phyloP scores from a whole-genome alignment of 176 grass and related monocot species.

The Dendrocalamus sinicus region DNA sequence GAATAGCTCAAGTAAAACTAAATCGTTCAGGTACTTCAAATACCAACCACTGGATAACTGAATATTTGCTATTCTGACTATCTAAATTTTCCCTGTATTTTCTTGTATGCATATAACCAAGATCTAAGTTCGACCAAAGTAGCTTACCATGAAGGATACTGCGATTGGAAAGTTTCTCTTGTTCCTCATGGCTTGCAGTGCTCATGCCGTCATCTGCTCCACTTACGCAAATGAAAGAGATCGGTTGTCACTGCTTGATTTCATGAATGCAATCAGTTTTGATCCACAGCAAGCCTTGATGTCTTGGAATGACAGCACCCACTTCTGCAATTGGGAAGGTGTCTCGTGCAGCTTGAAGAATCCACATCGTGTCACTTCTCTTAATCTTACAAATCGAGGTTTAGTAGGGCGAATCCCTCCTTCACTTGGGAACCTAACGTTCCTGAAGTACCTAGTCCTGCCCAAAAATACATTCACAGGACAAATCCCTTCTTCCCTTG shows the following conservation, averaged over 20 bases:
- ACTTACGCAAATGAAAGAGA: background rate
- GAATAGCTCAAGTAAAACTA: no score
- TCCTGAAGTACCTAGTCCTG: background rate
- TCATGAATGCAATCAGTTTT: conserved; percentile 25
- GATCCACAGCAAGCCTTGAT: conserved; percentile 34
- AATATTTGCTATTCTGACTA: no score
- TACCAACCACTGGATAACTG: no score
- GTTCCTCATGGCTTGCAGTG: background rate
- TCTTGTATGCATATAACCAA: background rate
- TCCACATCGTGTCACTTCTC: background rate
- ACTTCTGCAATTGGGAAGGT: conserved; percentile 51
- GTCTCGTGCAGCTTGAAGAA: background rate
- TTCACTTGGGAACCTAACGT: conserved; percentile 40
- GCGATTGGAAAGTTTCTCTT: background rate
- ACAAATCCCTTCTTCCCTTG: conserved; percentile 19
- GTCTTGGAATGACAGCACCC: conserved; percentile 52
- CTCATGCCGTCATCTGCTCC: background rate
- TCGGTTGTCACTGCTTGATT: conserved; percentile 25
- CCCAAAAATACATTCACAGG: background rate
- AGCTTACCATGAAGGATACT: background rate
- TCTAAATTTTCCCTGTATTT: background rate
- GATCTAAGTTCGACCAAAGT: background rate
- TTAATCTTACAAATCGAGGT: conserved; percentile 30
- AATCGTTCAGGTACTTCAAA: no score
- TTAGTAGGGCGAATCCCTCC: conserved; percentile 44